Evolutionary conservation across 495 filamentous ascomycete genomes (phyloP).

Genomic region (Venustampulla echinocandica): DNA sequence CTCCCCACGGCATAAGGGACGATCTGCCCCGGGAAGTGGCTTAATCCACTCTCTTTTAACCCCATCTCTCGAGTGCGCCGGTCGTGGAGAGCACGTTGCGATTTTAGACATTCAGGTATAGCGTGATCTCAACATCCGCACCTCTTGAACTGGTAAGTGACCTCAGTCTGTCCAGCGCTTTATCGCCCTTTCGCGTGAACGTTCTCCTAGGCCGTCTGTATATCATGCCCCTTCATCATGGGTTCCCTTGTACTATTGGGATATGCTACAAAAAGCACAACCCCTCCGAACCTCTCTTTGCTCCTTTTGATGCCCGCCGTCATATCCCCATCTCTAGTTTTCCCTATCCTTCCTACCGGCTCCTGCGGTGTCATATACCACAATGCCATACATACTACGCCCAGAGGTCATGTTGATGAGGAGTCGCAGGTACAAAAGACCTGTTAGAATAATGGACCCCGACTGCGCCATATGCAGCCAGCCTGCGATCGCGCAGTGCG

Average conservation of each 20-base stretch:
- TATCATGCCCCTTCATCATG: constrained; percentile 13
- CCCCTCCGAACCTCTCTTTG: constrained; percentile 14
- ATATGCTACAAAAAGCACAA: constrained; percentile 15
- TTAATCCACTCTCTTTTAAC: neutral
- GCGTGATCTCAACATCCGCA: constrained; percentile 27
- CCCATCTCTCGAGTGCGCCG: constrained; percentile 23
- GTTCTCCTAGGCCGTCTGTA: constrained; percentile 23
- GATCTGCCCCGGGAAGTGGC: neutral
- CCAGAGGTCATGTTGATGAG: constrained; percentile 21
- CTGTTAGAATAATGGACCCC: constrained; percentile 40
- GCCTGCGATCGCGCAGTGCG: constrained; percentile 52
- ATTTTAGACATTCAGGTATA: constrained; percentile 18
- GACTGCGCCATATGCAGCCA: constrained; percentile 64
- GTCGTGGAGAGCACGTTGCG: constrained; percentile 8
- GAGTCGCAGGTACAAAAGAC: constrained; percentile 16
- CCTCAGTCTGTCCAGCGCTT: constrained; percentile 22
- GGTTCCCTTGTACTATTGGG: neutral
- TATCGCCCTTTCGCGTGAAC: constrained; percentile 19
- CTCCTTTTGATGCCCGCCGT: constrained; percentile 8
- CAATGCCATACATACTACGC: constrained; percentile 14
- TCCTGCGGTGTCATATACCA: neutral
- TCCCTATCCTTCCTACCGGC: neutral
- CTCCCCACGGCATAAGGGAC: constrained; percentile 27
- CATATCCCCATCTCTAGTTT: constrained; percentile 5
- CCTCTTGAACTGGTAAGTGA: constrained; percentile 36